Evolutionary conservation across 176 grass and related monocot genomes (phyloP), one percentile per base, ranked within the genome.

Genomic region (Oryza meyeriana): DNA sequence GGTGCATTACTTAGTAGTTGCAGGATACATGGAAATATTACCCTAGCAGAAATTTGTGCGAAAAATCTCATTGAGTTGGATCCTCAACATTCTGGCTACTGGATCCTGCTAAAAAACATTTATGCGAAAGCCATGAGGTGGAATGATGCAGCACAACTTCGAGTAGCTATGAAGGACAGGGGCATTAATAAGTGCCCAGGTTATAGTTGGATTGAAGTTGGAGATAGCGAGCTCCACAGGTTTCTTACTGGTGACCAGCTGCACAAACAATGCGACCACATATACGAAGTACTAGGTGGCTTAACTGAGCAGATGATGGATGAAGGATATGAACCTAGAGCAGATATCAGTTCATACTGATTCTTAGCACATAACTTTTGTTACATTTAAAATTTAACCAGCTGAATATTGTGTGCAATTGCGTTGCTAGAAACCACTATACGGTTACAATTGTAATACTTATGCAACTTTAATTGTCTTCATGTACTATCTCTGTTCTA

Each of bases 101-200:
- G 86, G 81, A 84, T 83, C 24, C 61, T 93, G 75, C 67, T 93
- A 22, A 87, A 64, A 58, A 87, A 90, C 61, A 82, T 88, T 33
- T 93, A 93, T 32, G 81, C 67, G 14, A 78, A 90, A 48, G 84
- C 83, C 44, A 79, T 62, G 58, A 86, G 87, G 61, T 93, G 91
- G 91, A 64, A 70, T 40, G 91, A 93, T 85, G 85, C 72, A 39
- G 82, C 75, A 59, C 39, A 77, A 44, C 64, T 93, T 39, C 74
- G 81, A 73, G 79, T 74, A 71, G 59, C 66, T 34, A 93, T 90
- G 87, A 87, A 80, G 52, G 81, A 82, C 12, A 64, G 71, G 72
- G 81, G 88, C 31, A 76, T 93, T 26, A 90, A 82, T 48, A 93
- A 93, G 66, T 57, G 18, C 44, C 75, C 91, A 59, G 91, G 87